These are phyloP conservation scores for Kockiozyma suomiensis DNA, from an alignment of 805 yeast genomes.

Conservation along the genomic window DNA sequence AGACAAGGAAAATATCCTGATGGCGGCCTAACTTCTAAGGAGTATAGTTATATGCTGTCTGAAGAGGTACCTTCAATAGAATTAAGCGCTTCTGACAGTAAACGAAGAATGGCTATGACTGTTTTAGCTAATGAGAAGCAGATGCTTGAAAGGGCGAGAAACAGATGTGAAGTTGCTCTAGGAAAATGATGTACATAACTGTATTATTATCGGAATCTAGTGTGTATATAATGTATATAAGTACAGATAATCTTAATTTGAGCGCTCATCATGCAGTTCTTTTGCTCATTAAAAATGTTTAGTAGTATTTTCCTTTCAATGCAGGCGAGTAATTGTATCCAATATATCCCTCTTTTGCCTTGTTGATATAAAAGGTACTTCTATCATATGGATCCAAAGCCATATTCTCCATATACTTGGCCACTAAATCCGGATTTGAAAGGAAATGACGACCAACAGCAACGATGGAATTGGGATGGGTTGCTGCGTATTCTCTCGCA, in stretches of 20 bases:
- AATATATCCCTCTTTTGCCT: constrained; percentile 26
- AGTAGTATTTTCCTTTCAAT: constrained; percentile 25
- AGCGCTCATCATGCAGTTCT: neutral
- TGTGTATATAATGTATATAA: neutral
- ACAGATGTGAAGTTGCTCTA: constrained; percentile 17
- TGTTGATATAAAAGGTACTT: constrained; percentile 49
- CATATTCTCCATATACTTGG: constrained; percentile 48
- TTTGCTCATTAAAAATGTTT: no score
- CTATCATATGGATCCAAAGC: constrained; percentile 53
- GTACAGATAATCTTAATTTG: neutral
- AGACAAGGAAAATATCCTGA: constrained; percentile 17
- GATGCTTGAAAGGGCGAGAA: constrained; percentile 22
- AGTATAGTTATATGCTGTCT: constrained; percentile 18
- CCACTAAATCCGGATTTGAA: constrained; percentile 59
- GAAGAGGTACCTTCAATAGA: neutral
- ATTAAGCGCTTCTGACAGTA: neutral
- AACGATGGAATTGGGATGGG: constrained; percentile 36
- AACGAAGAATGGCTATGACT: constrained; percentile 12
- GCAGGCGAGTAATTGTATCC: constrained; percentile 20
- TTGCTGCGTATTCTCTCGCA: constrained; percentile 24
- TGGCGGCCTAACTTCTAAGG: constrained; percentile 13
- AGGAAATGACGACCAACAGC: constrained; percentile 55
- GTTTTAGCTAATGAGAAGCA: constrained; percentile 26
- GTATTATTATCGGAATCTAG: neutral
- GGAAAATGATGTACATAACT: neutral